phyloP scores from a whole-genome alignment of 176 grass and related monocot genomes.

The Dactylis glomerata region DNA sequence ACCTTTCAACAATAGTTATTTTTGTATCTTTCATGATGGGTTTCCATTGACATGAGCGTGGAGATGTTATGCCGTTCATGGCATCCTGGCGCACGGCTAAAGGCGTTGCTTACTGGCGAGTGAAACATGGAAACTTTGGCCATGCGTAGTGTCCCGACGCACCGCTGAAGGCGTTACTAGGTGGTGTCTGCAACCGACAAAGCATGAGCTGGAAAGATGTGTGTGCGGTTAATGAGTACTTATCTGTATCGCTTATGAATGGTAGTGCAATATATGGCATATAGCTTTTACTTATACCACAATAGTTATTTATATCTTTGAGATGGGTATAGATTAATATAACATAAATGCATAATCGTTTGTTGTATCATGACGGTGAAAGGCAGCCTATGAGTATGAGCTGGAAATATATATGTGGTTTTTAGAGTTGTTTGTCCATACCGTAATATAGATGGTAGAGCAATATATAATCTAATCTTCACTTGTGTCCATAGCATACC shows the following conservation, averaged over 20 bases:
- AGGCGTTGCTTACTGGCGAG: no score
- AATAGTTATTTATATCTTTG: neutral
- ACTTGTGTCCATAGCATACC: neutral
- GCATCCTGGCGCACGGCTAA: fast-evolving
- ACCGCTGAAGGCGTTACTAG: no score
- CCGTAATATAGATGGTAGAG: neutral
- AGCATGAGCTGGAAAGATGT: no score
- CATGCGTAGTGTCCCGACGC: neutral
- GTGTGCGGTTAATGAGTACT: no score
- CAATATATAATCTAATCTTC: no score
- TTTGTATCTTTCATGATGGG: no score
- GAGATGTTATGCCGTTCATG: neutral
- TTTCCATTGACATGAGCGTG: neutral
- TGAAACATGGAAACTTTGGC: neutral
- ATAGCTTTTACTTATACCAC: neutral
- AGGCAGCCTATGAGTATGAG: neutral
- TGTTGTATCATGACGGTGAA: neutral
- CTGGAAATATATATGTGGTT: neutral
- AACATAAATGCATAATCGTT: no score
- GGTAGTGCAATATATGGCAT: neutral
- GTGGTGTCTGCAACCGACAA: no score
- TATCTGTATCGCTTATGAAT: neutral
- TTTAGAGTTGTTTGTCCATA: neutral
- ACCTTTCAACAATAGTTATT: no score
- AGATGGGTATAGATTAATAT: neutral